Evolutionary conservation across 352 stramenopile genomes (phyloP).

Genomic region (Globisporangium alternatum): DNA sequence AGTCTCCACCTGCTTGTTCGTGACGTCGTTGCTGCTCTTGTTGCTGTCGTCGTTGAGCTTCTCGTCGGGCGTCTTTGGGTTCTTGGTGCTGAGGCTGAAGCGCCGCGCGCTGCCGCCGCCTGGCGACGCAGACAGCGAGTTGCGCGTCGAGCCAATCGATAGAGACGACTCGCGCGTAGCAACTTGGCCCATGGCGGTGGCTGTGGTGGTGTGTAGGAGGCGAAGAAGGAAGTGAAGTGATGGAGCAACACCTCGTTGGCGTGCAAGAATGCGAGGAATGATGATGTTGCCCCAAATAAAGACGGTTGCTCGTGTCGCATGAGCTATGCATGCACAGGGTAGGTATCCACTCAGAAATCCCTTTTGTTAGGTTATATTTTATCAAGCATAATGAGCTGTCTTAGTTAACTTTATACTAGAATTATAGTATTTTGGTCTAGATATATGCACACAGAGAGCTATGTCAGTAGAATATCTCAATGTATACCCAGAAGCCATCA

Average conservation of each 20-base stretch:
- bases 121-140: conserved; percentile 2
- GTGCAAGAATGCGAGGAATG: background rate
- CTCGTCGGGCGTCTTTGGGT: background rate
- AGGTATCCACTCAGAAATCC: background rate
- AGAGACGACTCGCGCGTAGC: conserved; percentile 5
- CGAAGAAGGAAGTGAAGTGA: background rate
- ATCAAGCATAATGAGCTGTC: background rate
- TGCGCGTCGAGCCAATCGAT: conserved; percentile 1
- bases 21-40: conserved; percentile 1
- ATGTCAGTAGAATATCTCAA: no score
- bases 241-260: background rate
- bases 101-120: background rate
- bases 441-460: background rate
- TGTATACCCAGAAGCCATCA: background rate
- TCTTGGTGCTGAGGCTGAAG: background rate
- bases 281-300: background rate
- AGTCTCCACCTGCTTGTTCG: conserved; percentile 5
- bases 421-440: background rate
- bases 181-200: conserved; percentile 3
- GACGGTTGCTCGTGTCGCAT: background rate
- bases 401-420: background rate
- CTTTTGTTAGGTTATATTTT: background rate
- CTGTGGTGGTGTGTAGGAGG: background rate
- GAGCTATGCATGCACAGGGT: background rate
- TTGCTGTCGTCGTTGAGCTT: background rate